Conservation (phyloP, 495 filamentous ascomycete species). For the Eremomyces bilateralis region DNA sequence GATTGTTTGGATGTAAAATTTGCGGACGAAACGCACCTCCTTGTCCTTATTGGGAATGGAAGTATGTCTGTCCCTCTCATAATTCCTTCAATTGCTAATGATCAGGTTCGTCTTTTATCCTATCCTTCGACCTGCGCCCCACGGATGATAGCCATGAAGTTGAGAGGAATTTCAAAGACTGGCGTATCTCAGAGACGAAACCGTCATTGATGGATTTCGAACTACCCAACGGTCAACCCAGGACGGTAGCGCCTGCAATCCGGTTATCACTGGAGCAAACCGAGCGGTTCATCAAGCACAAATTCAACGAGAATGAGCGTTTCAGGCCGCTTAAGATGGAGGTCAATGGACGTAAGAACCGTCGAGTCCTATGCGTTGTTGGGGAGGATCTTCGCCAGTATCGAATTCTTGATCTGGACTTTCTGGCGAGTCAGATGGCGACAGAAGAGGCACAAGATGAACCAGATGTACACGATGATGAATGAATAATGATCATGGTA, state of each 20-base stretch:
- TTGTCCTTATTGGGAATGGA: constrained; percentile 3
- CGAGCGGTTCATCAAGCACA: too few species aligned
- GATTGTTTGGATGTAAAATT: constrained; percentile 11
- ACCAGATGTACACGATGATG: background rate
- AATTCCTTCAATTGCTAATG: too few species aligned
- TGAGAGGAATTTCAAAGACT: too few species aligned
- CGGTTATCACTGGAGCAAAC: too few species aligned
- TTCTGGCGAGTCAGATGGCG: constrained; percentile 1
- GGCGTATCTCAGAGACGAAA: too few species aligned
- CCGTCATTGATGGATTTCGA: too few species aligned
- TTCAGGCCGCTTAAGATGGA: constrained; percentile 14
- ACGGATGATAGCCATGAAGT: too few species aligned
- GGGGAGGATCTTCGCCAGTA: constrained; percentile 13
- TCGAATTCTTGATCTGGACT: constrained; percentile 15
- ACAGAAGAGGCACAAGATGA: background rate
- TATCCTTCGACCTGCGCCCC: too few species aligned
- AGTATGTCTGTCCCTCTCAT: constrained; percentile 1
- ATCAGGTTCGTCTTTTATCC: too few species aligned
- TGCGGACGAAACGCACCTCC: constrained; percentile 9
- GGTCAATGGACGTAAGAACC: constrained; percentile 15
- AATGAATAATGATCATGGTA: too few species aligned
- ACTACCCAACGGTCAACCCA: too few species aligned
- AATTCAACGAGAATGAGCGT: constrained; percentile 6
- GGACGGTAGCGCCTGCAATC: too few species aligned
- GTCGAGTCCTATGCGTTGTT: constrained; percentile 14